Conservation (phyloP, 139 green algal species). For the Tetraselmis chui region DNA sequence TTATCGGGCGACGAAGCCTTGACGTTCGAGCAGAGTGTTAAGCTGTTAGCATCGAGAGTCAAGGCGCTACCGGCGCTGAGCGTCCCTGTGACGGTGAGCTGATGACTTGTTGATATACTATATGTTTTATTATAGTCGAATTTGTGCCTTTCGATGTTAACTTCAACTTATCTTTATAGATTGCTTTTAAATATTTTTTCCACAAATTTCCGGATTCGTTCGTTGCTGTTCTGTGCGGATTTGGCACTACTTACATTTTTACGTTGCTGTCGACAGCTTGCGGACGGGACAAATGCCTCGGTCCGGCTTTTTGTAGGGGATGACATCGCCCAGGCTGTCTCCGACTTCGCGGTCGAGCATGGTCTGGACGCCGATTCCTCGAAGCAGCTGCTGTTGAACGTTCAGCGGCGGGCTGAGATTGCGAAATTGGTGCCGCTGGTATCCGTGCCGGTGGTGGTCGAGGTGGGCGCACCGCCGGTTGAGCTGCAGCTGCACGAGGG, state of each 20-base stretch:
- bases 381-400: background rate
- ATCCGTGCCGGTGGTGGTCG: background rate
- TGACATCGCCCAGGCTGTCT: background rate
- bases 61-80: background rate
- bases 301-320: background rate
- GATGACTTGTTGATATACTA: too few relatives aligned
- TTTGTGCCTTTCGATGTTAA: too few relatives aligned
- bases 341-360: background rate
- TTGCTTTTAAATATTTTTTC: too few relatives aligned
- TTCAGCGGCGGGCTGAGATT: background rate
- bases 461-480: background rate
- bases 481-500: background rate
- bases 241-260: too few relatives aligned
- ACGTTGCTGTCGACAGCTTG: too few relatives aligned
- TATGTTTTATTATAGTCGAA: too few relatives aligned
- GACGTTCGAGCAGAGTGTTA: background rate
- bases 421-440: background rate
- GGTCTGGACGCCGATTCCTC: background rate
- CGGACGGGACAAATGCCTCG: background rate
- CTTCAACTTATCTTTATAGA: too few relatives aligned
- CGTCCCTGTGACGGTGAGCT: background rate
- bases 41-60: background rate
- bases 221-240: too few relatives aligned
- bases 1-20: background rate
- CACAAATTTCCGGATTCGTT: too few relatives aligned